A percentile compares a stretch with the other conserved stretches of the same genome.
phyloP scores from a whole-genome alignment of 2,329 filamentous ascomycete species.

The Arthrobotrys sinensis region DNA sequence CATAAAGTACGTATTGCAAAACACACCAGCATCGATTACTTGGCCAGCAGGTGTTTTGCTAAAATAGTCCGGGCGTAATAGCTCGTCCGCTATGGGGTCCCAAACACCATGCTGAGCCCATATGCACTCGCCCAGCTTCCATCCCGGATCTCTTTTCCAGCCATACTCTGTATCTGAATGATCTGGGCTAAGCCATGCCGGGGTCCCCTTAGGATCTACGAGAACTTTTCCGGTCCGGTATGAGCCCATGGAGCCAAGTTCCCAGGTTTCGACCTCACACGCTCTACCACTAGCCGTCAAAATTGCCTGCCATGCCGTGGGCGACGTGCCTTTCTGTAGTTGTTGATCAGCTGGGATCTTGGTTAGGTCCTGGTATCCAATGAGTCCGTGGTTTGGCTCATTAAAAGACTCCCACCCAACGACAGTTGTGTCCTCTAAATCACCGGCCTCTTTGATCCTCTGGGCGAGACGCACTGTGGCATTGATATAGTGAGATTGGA shows the following conservation, averaged over 20 bases:
- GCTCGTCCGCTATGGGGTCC: conserved; percentile 83
- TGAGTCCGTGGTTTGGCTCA: conserved; percentile 90
- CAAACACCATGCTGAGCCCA: conserved; percentile 98
- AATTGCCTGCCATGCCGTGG: conserved; percentile 94
- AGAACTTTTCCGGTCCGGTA: conserved; percentile 87
- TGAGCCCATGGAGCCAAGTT: conserved; percentile 92
- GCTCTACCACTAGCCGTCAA: conserved; percentile 91
- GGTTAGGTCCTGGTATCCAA: conserved; percentile 85
- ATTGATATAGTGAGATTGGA: conserved; percentile 86
- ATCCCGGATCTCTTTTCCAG: conserved; percentile 87
- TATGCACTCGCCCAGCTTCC: conserved; percentile 93
- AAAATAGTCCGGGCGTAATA: conserved; percentile 91
- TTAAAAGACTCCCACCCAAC: conserved; percentile 98
- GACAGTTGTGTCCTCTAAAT: conserved; percentile 86
- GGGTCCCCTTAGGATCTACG: conserved; percentile 88
- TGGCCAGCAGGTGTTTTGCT: conserved; percentile 83
- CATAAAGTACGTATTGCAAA: conserved; percentile 94
- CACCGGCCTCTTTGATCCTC: conserved; percentile 89
- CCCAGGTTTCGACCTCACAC: conserved; percentile 91
- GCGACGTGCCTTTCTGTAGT: conserved; percentile 90
- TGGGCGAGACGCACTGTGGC: conserved; percentile 86
- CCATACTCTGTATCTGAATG: conserved; percentile 91
- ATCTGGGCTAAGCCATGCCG: conserved; percentile 84
- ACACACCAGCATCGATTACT: conserved; percentile 83
- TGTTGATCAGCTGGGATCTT: conserved; percentile 88